Evolutionary conservation across 768 basidiomycete genomes (phyloP), one percentile per base, ranked within the genome.

Genomic region (Lactarius hengduanensis): DNA sequence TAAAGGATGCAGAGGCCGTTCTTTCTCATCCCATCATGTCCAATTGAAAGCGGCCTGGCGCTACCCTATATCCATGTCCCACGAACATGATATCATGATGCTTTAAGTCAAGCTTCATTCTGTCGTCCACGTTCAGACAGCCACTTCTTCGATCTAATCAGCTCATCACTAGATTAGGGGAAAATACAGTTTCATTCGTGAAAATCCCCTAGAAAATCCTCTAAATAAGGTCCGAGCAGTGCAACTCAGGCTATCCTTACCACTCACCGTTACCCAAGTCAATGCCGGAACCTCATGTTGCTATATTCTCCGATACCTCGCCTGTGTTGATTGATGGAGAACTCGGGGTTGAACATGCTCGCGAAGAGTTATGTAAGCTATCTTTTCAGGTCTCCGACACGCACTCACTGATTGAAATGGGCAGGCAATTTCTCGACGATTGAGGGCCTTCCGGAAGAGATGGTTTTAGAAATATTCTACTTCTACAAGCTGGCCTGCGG

Each of bases 361-460:
- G 13, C 22, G 22, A 26, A 22, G 47, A 16, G 16, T 50, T 53
- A 61, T 61, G 60, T 61, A 61, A 61, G 47, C 11, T 26, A 22
- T 22, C 5, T 9, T 22, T 11, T 5, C 22, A 3, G 47, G 11
- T 50, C 26, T 41, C 4, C 18, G 3, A 28, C 11, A 26, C 45
- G 16, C 43, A 60, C 45, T 47, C n/a, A 47, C 45, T 47, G 45
- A 22, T 47, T 47, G 45, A 10, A 11, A n/a, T 11, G 45, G n/a
- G 41, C 30, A 22, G 32, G 43, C 30, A 22, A 50, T 5, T 26
- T 26, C 47, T 50, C 47, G 34, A 63, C 55, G 10, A 53, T 64
- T 20, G 57, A 64, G 4, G 34, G 6, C 36, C 47, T 64, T 20
- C 63, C 63, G 1, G 63, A 59, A 22, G 57, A 64, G 28, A 36